Conservation (phyloP, 768 basidiomycete genomes). For the Mycena polygramma region DNA sequence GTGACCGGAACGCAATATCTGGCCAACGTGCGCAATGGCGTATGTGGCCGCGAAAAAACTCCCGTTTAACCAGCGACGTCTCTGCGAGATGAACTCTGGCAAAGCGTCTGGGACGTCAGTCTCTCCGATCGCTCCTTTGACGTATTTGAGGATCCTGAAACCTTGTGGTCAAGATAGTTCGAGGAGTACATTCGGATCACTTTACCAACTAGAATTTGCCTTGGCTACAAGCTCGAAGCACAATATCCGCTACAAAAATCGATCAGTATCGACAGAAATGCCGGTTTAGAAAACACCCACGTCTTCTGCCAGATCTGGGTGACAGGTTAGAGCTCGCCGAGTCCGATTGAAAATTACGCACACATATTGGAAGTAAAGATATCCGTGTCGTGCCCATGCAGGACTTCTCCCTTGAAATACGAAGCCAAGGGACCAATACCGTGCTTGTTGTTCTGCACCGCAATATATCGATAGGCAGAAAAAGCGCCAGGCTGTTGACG, state of each 20-base stretch:
- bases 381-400: slow-evolving; percentile 87
- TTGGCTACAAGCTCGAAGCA: slow-evolving; percentile 87
- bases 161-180: slow-evolving; percentile 33
- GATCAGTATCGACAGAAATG: slow-evolving; percentile 7
- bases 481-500: slow-evolving; percentile 86
- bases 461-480: slow-evolving; percentile 93
- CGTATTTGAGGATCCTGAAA: slow-evolving; percentile 94
- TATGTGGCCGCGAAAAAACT: slow-evolving; percentile 97
- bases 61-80: slow-evolving; percentile 91
- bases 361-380: slow-evolving; percentile 98
- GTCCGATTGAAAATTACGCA: slow-evolving; percentile 50
- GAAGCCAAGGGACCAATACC: slow-evolving; percentile 93
- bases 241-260: slow-evolving; percentile 74
- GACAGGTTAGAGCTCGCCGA: slow-evolving; percentile 25
- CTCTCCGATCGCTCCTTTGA: slow-evolving; percentile 92
- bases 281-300: slow-evolving; percentile 54
- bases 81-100: slow-evolving; percentile 94
- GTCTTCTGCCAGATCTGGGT: slow-evolving; percentile 88
- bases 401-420: slow-evolving; percentile 96
- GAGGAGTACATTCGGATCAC: slow-evolving; percentile 23
- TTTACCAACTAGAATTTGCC: slow-evolving; percentile 81
- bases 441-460: slow-evolving; percentile 84
- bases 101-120: slow-evolving; percentile 95
- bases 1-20: slow-evolving; percentile 86
- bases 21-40: slow-evolving; percentile 89